phyloP scores from a whole-genome alignment of 2,329 filamentous ascomycete species.

The Colletotrichum filicis region DNA sequence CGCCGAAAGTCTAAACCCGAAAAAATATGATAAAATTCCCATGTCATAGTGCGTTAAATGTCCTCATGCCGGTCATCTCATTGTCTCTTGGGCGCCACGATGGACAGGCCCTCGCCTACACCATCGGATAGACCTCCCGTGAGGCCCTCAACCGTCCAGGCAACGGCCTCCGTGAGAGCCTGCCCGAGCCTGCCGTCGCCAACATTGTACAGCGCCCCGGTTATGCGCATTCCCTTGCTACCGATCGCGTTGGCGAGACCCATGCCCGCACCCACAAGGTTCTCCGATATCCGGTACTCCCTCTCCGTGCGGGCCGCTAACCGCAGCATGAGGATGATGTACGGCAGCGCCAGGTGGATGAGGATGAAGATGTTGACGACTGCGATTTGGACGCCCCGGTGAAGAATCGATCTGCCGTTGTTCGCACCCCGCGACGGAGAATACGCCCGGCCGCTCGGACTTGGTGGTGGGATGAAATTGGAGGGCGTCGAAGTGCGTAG shows the following conservation, averaged over 20 bases:
- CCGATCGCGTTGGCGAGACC: conserved; percentile 64
- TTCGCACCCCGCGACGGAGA: conserved; percentile 39
- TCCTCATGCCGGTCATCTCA: background rate
- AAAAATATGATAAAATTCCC: background rate
- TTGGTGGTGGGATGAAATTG: conserved; percentile 35
- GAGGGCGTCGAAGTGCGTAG: conserved; percentile 63
- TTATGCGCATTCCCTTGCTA: conserved; percentile 61
- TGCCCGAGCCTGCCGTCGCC: conserved; percentile 74
- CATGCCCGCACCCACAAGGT: conserved; percentile 62
- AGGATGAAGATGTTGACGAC: conserved; percentile 70
- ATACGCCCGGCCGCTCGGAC: conserved; percentile 37
- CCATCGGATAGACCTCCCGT: conserved; percentile 76
- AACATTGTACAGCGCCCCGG: conserved; percentile 66
- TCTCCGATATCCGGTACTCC: conserved; percentile 72
- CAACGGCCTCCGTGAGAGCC: conserved; percentile 62
- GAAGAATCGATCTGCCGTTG: conserved; percentile 59
- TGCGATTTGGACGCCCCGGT: conserved; percentile 64
- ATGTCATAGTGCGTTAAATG: background rate
- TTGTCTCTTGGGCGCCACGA: conserved; percentile 31
- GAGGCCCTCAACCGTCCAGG: conserved; percentile 73
- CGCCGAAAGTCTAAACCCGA: conserved; percentile 23
- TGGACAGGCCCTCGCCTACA: conserved; percentile 51
- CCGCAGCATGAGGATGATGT: conserved; percentile 64
- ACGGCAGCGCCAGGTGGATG: conserved; percentile 70
- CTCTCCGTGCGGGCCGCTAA: conserved; percentile 72